Evolutionary conservation across 169 alveolate species (phyloP), one percentile per base, ranked within the genome.

Genomic region (Cryptosporidium felis): DNA sequence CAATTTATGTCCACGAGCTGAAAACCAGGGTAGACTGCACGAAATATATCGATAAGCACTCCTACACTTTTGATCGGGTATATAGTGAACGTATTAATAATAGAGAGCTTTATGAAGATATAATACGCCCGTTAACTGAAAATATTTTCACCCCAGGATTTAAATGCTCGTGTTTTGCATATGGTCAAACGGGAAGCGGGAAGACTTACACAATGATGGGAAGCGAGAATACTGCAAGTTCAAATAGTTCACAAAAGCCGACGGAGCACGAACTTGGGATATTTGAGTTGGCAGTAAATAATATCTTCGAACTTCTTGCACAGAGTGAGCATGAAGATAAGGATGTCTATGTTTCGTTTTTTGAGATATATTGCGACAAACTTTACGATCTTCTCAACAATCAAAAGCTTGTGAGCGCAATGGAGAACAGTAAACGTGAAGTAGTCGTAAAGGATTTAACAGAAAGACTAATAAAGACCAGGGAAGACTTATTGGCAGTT

Each of bases 351-450:
- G 96, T 98, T 34, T 95, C 99, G 56, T 98, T 98, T 93, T 98
- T 96, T 88, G 99, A 98, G 91, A 98, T 98, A 59, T 98, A 98
- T 90, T 97, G 99, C 82, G 99, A 99, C 45, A 97, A 97, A 91
- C 95, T 98, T 36, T 97, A 94, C 80, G 99, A 98, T 92, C 92
- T 98, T 51, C 95, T 98, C 26, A 98, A 98, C 89, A 96, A 97
- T 59, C 92, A 95, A 89, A 94, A 92, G 89, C 85, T 92, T 80
- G 91, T 92, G 56, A 94, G 92, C 12, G 96, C 96, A 16, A 80
- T 93, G 89, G 97, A 93, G 89, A 94, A 94, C 60, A 95, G 96
- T 3, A 96, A 94, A 88, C 95, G 97, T 51, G 98, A 96, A 74
- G 98, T 98, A 8, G 92, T 96, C 51, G 97, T 98, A 9, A 97